Evolutionary conservation across 805 yeast genomes (phyloP), one percentile per base, ranked within the genome.

Genomic region (Myxozyma vanderwaltii): DNA sequence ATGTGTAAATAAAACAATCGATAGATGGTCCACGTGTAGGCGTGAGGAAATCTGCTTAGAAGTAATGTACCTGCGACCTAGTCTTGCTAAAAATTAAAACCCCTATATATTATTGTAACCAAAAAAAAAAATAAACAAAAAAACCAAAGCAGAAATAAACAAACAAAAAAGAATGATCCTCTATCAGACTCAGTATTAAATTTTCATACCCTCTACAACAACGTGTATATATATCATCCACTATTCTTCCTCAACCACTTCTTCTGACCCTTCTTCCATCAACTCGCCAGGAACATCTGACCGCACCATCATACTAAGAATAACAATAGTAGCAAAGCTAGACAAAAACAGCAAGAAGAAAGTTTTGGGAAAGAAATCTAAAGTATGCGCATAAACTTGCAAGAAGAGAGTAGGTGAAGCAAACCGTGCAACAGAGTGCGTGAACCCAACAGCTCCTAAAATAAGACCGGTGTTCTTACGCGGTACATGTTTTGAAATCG

Each of bases 401-500:
- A 59, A 40, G 33, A 38, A 59, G 13, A 56, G 10, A 4, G 63
- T 55, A 26, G 63, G 63, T 29, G 60, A 55, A 17, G 56, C 26
- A 4, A 56, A 51, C 7, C 63, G 45, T 10, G 63, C 54, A n/a
- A 59, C 29, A 19, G 60, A 56, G 43, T 59, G 63, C 46, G 31
- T 23, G 27, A 51, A 39, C 19, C 57, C 63, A n/a, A 59, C 60
- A 1, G 63, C 63, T 3, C 63, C 63, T 4, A 59, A 43, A 23
- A 59, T 39, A n/a, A 36, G 44, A 31, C 63, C 63, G 4, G 57
- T 59, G 29, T 59, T 59, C 15, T 41, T 41, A 15, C 57, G 54
- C n/a, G 57, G 60, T 5, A 56, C 63, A 27, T 59, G 63, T 29
- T 55, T 59, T 33, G 63, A 59, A 36, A 59, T 59, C 8, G 58